Percentiles rank a stretch among this genome's conserved stretches.
These are phyloP conservation scores for Hymenoscyphus fraxineus DNA, from an alignment of 2,329 filamentous ascomycete species.

Conservation along the genomic window DNA sequence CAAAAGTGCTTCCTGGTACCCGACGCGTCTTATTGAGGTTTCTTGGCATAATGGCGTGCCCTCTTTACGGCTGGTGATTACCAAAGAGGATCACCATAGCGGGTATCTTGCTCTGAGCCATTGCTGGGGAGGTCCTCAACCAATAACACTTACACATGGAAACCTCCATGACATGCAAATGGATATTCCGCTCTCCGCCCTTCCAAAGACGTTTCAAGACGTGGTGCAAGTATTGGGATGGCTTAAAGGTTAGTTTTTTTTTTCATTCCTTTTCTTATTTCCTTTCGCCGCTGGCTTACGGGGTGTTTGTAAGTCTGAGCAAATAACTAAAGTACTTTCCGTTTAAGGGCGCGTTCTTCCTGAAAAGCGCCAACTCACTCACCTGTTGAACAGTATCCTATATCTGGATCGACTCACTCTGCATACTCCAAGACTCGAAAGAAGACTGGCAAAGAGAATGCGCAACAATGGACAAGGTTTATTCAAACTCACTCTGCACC, in stretches of 20 bases:
- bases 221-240: neutral
- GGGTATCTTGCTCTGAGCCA: neutral
- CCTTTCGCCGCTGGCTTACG: too few species aligned
- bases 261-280: too few species aligned
- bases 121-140: neutral
- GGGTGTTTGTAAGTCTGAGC: too few species aligned
- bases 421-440: neutral
- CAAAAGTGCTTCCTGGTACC: neutral
- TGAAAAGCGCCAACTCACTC: neutral
- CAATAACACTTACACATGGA: neutral
- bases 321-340: too few species aligned
- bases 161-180: neutral
- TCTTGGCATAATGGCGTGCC: neutral
- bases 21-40: neutral
- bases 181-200: neutral
- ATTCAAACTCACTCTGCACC: neutral
- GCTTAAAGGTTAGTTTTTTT: neutral
- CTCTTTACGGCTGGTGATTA: neutral
- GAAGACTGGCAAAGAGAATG: neutral
- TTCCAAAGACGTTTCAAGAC: neutral
- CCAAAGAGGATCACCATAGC: neutral
- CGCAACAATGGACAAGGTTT: neutral
- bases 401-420: neutral
- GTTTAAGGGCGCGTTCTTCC: neutral
- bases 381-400: neutral